Percentiles rank a stretch among this genome's conserved stretches.
Evolutionary conservation across 2,329 filamentous ascomycete species (phyloP).

Genomic region (Nemania diffusa): DNA sequence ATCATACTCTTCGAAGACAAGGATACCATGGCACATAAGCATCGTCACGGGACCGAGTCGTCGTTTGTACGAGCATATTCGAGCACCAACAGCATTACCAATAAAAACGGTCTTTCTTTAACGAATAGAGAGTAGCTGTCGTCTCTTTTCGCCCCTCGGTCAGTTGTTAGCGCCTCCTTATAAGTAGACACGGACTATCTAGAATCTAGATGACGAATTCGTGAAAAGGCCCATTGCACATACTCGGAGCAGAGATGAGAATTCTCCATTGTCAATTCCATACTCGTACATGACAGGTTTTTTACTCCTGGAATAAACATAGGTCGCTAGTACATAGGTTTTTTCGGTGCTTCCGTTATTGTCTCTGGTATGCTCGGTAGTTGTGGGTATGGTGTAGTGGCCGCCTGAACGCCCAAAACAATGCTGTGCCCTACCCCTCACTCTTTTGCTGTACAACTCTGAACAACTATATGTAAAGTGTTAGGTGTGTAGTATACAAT

Average conservation of each 20-base stretch:
- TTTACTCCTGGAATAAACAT: constrained; percentile 3
- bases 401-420: constrained; percentile 36
- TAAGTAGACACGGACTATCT: too few species aligned
- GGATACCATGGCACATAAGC: background rate
- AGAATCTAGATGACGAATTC: background rate
- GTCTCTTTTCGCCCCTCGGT: too few species aligned
- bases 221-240: background rate
- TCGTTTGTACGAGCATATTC: background rate
- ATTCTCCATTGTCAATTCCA: constrained; percentile 16
- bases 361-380: constrained; percentile 5
- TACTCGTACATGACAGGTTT: constrained; percentile 12
- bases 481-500: constrained; percentile 33
- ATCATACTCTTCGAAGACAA: background rate
- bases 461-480: constrained; percentile 20
- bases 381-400: constrained; percentile 27
- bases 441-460: constrained; percentile 26
- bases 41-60: background rate
- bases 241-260: constrained; percentile 28
- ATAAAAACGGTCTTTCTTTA: background rate
- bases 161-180: background rate
- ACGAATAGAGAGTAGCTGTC: too few species aligned
- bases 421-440: constrained; percentile 27
- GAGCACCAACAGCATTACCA: background rate
- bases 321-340: background rate
- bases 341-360: constrained; percentile 1